Evolutionary conservation across 2,329 filamentous ascomycete genomes (phyloP), one percentile per base, ranked within the genome.

Genomic region (Pleurostoma richardsiae): DNA sequence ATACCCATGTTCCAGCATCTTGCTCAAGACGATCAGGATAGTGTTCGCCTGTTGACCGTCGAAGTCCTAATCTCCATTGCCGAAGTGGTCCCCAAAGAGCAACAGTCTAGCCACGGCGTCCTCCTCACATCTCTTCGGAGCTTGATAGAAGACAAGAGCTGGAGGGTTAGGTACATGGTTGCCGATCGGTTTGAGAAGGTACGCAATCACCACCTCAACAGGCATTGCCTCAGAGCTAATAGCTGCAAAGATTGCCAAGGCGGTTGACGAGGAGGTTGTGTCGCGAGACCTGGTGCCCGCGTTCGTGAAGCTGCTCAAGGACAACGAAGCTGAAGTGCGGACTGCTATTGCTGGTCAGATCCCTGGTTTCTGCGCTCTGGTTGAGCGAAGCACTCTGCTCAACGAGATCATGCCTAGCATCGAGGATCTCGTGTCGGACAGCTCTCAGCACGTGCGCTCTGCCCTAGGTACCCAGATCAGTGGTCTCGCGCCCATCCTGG

Each of bases 121-220:
- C 74, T 99, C 48, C 76, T 99, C 60, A 92, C 89, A 43, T 90
- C 92, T 41, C 73, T 99, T 61, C 86, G 94, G 59, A 95, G 83
- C 71, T 71, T 99, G 62, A 97, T 99, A 71, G 94, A 96, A 62
- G 94, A 99, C 68, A 99, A 97, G 82, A 97, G 94, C 73, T 99
- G 94, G 94, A 85, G 94, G 62, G 94, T 99, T 50, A 83, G 94
- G 65, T 99, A 97, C 70, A 99, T 99, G 94, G 94, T 99, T 59
- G 94, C 94, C 42, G 94, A 99, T 69, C 83, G 90, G 65, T 99
- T 96, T 63, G 94, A 99, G 70, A 96, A 97, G 86, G 90, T 90
- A 63, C 43, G 63, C 44, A 45, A 19, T 19, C 29, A 33, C 6
- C 11, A 29, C 43, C 40, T 19, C 10, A 8, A 39, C 4, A 40